These are phyloP conservation scores for Acorus gramineus DNA, from an alignment of 106 monocot species.

Conservation along the genomic window DNA sequence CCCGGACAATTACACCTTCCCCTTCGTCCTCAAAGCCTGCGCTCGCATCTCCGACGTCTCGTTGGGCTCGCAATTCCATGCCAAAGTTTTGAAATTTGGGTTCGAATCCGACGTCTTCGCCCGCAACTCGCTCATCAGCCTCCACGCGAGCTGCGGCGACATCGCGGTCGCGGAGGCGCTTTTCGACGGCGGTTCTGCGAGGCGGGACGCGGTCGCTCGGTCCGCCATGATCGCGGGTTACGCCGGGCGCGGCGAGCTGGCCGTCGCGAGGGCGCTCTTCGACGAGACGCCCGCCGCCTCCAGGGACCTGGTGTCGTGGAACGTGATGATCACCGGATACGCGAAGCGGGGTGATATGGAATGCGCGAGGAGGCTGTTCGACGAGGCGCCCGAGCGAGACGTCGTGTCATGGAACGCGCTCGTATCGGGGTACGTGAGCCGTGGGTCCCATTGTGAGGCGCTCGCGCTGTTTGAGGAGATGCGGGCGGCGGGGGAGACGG, in stretches of 20 bases:
- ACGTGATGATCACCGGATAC: conserved; percentile 71
- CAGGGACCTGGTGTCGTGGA: conserved; percentile 63
- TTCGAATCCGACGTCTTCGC: conserved; percentile 29
- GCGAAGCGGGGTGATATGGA: conserved; percentile 40
- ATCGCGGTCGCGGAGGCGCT: conserved; percentile 23
- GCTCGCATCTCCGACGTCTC: conserved; percentile 21
- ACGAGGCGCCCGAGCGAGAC: conserved; percentile 32
- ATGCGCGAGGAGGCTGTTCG: conserved; percentile 42
- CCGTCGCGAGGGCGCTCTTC: conserved; percentile 35
- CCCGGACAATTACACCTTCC: conserved; percentile 59
- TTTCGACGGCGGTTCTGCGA: conserved; percentile 17
- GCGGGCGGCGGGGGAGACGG: conserved; percentile 22
- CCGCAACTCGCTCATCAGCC: conserved; percentile 48
- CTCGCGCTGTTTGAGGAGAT: conserved; percentile 49
- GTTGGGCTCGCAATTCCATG: conserved; percentile 48
- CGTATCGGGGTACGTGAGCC: conserved; percentile 56
- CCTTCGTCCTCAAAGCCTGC: conserved; percentile 59
- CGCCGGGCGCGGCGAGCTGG: conserved; percentile 41
- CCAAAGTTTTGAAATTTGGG: conserved; percentile 23
- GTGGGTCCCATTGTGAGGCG: conserved; percentile 26
- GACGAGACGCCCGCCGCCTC: conserved; percentile 24
- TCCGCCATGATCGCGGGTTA: conserved; percentile 49
- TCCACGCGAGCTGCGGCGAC: conserved; percentile 58
- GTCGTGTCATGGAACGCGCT: conserved; percentile 72
- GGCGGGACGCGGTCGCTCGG: conserved; percentile 48